Evolutionary conservation across 2,329 filamentous ascomycete genomes (phyloP), one percentile per base, ranked within the genome.

Genomic region (Fusarium avenaceum): DNA sequence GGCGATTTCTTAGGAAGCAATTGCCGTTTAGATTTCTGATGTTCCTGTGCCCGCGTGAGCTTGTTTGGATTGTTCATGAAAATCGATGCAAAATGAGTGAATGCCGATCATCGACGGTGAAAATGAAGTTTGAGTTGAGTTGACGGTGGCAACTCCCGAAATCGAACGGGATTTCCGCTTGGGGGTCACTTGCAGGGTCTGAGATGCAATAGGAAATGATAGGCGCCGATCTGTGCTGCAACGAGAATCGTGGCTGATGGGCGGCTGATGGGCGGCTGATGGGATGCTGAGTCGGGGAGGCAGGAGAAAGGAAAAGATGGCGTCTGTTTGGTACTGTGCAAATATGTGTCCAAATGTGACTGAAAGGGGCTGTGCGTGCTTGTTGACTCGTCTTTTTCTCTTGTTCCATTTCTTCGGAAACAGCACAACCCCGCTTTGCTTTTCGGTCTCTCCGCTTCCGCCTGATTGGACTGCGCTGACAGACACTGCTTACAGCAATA

Each of bases 11-110:
- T 19, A 10, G 62, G 60, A 2, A 65, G 46, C 20, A 65, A n/a
- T n/a, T 45, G 47, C n/a, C 62, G 33, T n/a, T 65, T 64, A 10
- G 8, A 32, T 43, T 58, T 50, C 22, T 64, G 51, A 11, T 64
- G 61, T n/a, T 51, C 17, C 15, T 58, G 42, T 46, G 61, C 61
- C 42, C 61, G 61, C 1, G 59, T 51, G 2, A 35, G 45, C 0
- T 58, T 51, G 6, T 64, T 51, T 64, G 39, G 26, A 9, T 57
- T 13, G 51, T 11, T 38, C 60, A 63, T 63, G 39, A 39, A 59
- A 39, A 28, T 19, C 15, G 19, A 14, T 13, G 6, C 24, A 39
- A 55, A 48, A 28, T 6, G 49, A 44, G 24, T 32, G 30, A 35
- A 53, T 6, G 28, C 4, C n/a, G 7, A 17, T 38, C 17, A 9